Base-by-base conservation (phyloP, 2,329 filamentous ascomycete genomes). In the Arthrocladium fulminans region DNA sequence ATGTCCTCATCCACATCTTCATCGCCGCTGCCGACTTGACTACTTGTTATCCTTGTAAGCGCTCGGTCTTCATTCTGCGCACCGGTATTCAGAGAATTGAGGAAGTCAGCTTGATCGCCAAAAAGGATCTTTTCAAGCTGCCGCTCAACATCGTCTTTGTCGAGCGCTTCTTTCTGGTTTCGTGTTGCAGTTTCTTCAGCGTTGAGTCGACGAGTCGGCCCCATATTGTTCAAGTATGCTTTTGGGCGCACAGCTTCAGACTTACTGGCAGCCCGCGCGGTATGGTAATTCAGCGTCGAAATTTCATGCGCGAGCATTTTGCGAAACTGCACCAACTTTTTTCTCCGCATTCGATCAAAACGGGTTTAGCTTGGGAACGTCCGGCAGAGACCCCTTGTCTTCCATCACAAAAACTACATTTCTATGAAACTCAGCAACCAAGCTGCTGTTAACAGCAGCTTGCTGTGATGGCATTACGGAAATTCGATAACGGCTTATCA, bases 121-220 rank as follows among this genome's bases (percentile, higher is more conserved):
- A 98, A 86, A 2, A 98, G 85, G 53, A 96, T 72, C 55, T 82
- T 80, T 70, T 96, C 90, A 24, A 96, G 79, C 63, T 90, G 87
- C 61, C 84, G 80, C 65, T 96, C 89, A 45, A 85, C 81, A 12
- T 80, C 81, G 63, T 94, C 88, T 63, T 90, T 92, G 44, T 85
- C 82, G 47, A 71, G 60, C 10, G 65, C 57, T 2, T 63, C 61
- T 1, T 62, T 55, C 24, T 48, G 35, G 22, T 42, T 48, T n/a
- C 45, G 45, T 29, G 24, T 20, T 25, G 25, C 37, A 17, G 13
- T 13, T 42, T 48, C 37, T 9, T 48, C 45, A n/a, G 37, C 35
- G 23, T 41, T 32, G 15, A 48, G 38, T 9, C 35, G 37, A n/a
- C 45, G 23, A 12, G 45, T 48, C 15, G 45, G 45, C 2, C 37